Percentiles rank a stretch among this genome's conserved stretches.
phyloP scores from a whole-genome alignment of 1,139 yeast genomes.

The Scheffersomyces illinoinensis region DNA sequence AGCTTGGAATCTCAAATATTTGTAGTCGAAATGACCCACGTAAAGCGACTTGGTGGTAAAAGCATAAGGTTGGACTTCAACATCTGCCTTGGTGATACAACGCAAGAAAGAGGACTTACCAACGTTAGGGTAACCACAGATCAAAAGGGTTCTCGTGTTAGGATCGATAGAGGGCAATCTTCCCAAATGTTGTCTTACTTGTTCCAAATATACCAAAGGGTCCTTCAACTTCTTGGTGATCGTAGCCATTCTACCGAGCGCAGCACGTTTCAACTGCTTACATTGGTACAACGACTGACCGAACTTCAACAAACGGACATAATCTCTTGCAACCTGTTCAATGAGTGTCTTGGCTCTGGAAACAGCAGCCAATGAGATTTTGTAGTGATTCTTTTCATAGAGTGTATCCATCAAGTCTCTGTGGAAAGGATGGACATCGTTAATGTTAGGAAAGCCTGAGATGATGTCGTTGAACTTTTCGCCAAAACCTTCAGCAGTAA shows the following conservation, averaged over 20 bases:
- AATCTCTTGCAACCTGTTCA: conserved; percentile 95
- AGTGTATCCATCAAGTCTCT: conserved; percentile 96
- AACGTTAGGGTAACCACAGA: conserved; percentile 98
- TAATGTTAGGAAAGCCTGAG: conserved; percentile 90
- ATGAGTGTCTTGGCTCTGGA: conserved; percentile 91
- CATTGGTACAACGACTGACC: conserved; percentile 98
- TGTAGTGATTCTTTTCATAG: conserved; percentile 96
- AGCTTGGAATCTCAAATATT: conserved; percentile 95
- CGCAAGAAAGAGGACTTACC: conserved; percentile 95
- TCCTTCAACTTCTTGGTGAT: conserved; percentile 93
- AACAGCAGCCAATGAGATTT: conserved; percentile 93
- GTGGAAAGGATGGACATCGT: conserved; percentile 98
- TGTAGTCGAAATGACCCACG: conserved; percentile 97
- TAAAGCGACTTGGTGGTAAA: conserved; percentile 94
- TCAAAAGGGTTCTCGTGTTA: conserved; percentile 92
- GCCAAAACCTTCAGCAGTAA: conserved; percentile 91
- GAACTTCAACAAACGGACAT: conserved; percentile 86
- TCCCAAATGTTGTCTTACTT: conserved; percentile 98
- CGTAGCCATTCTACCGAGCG: conserved; percentile 99
- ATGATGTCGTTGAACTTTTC: conserved; percentile 88
- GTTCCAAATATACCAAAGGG: conserved; percentile 89
- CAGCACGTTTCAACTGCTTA: conserved; percentile 97
- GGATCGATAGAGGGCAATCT: conserved; percentile 98
- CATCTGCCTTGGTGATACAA: conserved; percentile 96
- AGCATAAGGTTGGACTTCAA: conserved; percentile 98